A percentile compares a stretch with the other conserved stretches of the same genome.
Conservation (phyloP, 805 yeast genomes). For the Candida namnaoensis region DNA sequence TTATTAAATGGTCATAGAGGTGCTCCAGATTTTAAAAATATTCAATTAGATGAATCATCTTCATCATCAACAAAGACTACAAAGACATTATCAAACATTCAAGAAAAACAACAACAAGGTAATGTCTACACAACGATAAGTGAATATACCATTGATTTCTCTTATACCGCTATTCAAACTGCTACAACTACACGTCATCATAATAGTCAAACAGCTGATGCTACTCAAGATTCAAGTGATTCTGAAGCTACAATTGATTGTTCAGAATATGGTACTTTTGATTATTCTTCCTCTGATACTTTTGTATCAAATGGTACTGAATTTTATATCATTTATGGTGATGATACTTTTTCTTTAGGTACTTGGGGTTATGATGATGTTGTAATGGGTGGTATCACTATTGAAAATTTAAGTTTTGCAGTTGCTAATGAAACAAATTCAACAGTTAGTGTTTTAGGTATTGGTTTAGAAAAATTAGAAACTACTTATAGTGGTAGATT, state of each 20-base stretch:
- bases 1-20: too few relatives aligned
- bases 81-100: too few relatives aligned
- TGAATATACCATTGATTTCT: neutral
- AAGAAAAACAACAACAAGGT: too few relatives aligned
- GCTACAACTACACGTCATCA: neutral
- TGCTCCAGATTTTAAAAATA: too few relatives aligned
- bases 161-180: neutral
- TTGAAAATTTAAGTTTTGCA: conserved; percentile 53
- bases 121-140: too few relatives aligned
- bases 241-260: conserved; percentile 1
- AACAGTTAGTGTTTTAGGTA: conserved; percentile 54
- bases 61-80: too few relatives aligned
- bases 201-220: neutral
- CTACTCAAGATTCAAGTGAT: conserved; percentile 2
- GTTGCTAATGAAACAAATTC: conserved; percentile 55
- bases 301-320: conserved; percentile 23
- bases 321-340: conserved; percentile 43
- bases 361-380: conserved; percentile 41
- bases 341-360: conserved; percentile 40
- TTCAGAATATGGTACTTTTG: conserved; percentile 27
- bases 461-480: conserved; percentile 60
- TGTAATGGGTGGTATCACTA: conserved; percentile 36
- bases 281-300: conserved; percentile 21
- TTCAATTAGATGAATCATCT: too few relatives aligned
- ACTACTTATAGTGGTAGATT: conserved; percentile 30